These are phyloP conservation scores for Aspergillus heteromorphus DNA, from an alignment of 495 filamentous ascomycete species.

Conservation along the genomic window DNA sequence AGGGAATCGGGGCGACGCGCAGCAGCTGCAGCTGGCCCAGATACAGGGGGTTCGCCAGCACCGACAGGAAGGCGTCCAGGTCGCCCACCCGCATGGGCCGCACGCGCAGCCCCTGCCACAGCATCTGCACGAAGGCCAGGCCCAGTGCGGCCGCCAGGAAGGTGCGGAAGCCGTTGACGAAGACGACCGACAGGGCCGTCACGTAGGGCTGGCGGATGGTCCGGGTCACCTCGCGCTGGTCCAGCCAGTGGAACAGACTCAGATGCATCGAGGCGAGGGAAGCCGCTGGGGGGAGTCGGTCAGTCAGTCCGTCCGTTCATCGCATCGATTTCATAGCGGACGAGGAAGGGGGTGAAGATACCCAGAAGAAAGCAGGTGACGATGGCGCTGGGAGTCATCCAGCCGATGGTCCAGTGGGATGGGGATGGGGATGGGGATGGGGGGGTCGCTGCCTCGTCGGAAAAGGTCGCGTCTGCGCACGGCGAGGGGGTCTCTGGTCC, in stretches of 20 bases:
- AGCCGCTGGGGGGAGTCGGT: neutral
- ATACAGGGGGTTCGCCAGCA: constrained; percentile 4
- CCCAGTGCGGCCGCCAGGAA: constrained; percentile 7
- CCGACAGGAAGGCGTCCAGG: constrained; percentile 6
- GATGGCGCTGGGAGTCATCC: constrained; percentile 9
- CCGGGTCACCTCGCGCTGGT: constrained; percentile 1
- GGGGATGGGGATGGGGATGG: neutral
- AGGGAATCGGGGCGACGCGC: constrained; percentile 1
- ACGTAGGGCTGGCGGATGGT: constrained; percentile 7
- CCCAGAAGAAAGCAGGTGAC: constrained; percentile 8
- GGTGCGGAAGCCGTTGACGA: constrained; percentile 10
- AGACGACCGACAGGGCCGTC: constrained; percentile 6
- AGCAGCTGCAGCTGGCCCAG: constrained; percentile 4
- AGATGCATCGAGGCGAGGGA: constrained; percentile 6
- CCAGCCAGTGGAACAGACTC: constrained; percentile 7
- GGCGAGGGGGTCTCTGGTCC: neutral
- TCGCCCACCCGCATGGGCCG: constrained; percentile 4
- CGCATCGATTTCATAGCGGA: too few species aligned
- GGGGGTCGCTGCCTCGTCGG: neutral
- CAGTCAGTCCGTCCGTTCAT: neutral
- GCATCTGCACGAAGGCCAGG: constrained; percentile 9
- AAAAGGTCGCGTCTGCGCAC: neutral
- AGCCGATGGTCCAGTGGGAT: constrained; percentile 8
- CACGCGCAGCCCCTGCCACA: constrained; percentile 7
- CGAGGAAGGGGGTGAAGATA: neutral